Base-by-base conservation (phyloP, 164 flowering plant species). In the Stephania yunnanensis region DNA sequence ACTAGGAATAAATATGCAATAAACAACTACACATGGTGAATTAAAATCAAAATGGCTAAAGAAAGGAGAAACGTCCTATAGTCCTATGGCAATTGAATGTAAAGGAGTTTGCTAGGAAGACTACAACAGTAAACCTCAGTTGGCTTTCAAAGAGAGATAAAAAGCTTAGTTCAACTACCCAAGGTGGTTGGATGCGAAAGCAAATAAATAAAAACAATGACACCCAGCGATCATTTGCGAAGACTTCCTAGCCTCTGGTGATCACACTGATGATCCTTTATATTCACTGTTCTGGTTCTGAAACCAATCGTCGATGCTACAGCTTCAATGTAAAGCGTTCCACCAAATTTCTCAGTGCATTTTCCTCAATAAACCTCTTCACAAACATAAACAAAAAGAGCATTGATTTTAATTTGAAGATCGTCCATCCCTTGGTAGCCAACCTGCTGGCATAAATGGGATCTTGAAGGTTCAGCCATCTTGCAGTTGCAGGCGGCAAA, bases 401-500 rank as follows among this genome's bases (percentile, higher is more conserved):
- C n/a, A 17, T 17, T 58, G 22, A 3, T 10, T 58, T 17, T 7
- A 10, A 17, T 17, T 17, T n/a, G 25, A 58, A 20, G 22, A 17
- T 17, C n/a, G n/a, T 58, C 7, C 65, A 58, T 19, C n/a, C 65
- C 22, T 4, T 58, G 15, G 55, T 50, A 50, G 15, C 12, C 55
- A 50, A 50, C 55, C 12, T 50, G 55, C 22, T n/a, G 65, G 17
- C 65, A 17, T 58, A n/a, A 7, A 17, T 58, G 65, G 22, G 65
- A 58, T 13, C 65, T 58, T 4, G 5, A 4, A 17, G 22, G 22
- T 58, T 58, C 65, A n/a, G 65, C 17, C 12, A 58, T 58, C 65
- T 58, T 50, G 12, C 19, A 58, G 20, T 58, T 58, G 65, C 65
- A 58, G 65, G n/a, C 75, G 71, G 72, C 36, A 64, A 7, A 66